A percentile compares a stretch with the other conserved stretches of the same genome.
These are phyloP conservation scores for Boletus speciosus DNA, from an alignment of 768 basidiomycete species.

Conservation along the genomic window DNA sequence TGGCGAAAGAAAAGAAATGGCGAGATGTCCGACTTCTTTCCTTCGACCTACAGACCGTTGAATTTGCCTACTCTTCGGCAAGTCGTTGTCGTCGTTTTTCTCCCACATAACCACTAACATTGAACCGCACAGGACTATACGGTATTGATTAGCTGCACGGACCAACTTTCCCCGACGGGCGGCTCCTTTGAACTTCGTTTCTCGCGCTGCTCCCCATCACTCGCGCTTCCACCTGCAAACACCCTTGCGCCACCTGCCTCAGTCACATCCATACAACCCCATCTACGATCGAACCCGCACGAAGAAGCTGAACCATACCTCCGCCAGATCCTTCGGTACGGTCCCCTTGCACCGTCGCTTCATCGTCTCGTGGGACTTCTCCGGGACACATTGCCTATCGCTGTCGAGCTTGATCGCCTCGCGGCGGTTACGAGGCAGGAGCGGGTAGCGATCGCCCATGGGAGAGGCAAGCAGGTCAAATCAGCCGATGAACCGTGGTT, in stretches of 20 bases:
- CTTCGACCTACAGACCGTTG: conserved; percentile 90
- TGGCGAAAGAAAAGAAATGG: conserved; percentile 73
- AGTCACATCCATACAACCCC: conserved; percentile 30
- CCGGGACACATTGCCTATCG: conserved; percentile 74
- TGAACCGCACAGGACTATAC: conserved; percentile 56
- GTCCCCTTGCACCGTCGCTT: conserved; percentile 60
- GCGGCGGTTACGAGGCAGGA: conserved; percentile 37
- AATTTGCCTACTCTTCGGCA: conserved; percentile 75
- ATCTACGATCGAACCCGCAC: conserved; percentile 60
- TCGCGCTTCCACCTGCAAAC: conserved; percentile 7
- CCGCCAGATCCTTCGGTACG: conserved; percentile 66
- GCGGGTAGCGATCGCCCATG: neutral
- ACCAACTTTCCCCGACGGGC: conserved; percentile 64
- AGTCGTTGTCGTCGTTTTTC: conserved; percentile 8
- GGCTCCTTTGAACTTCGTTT: conserved; percentile 75
- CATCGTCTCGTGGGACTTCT: conserved; percentile 66
- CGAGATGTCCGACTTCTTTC: conserved; percentile 77
- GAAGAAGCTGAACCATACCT: conserved; percentile 74
- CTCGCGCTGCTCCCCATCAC: conserved; percentile 41
- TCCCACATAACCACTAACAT: neutral
- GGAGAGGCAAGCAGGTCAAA: conserved; percentile 13
- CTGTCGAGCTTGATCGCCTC: conserved; percentile 59
- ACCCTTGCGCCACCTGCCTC: conserved; percentile 25
- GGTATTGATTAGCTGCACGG: conserved; percentile 74
- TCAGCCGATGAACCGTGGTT: conserved; percentile 34